Base-by-base conservation (phyloP, 768 basidiomycete genomes). In the Macrolepiota fuliginosa region DNA sequence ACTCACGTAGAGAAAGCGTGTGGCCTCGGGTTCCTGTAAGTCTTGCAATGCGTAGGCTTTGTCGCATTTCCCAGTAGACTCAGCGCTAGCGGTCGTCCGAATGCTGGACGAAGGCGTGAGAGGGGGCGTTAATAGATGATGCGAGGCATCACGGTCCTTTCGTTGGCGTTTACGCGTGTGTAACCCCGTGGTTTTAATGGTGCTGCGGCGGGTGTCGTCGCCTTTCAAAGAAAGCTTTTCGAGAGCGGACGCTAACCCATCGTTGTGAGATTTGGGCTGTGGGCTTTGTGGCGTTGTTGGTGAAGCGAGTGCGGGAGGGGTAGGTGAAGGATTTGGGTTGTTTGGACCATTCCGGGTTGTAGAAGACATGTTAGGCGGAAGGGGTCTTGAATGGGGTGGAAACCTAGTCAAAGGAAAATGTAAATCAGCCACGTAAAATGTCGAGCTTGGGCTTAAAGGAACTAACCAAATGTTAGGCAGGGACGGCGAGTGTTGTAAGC, bases 381-480 rank as follows among this genome's bases (percentile, higher is more conserved):
- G 73, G 17, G 76, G 80, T n/a, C 73, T 75, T 56, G 79, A 79
- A 70, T 76, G 79, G 39, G 78, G 77, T 25, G 81, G 79, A 68
- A 81, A 79, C 78, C 82, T 84, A 63, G 19, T 29, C 35, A 37
- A 61, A 56, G n/a, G 25, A 39, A 36, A 61, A 47, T 57, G 6
- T n/a, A 32, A 45, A 56, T 40, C 15, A 32, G 59, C 58, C 22
- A 32, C n/a, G 12, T 17, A 25, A 29, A 17, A 11, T 42, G 51
- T n/a, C 9, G 11, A n/a, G 35, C 13, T 39, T 35, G 39, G 15
- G 42, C 19, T 49, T 51, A 56, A 51, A 54, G 27, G 10, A 37
- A 70, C 78, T 61, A 52, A 87, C 87, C 86, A 83, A 64, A 90
- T 77, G 69, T 89, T 89, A 9, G 89, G 89, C 66, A 89, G 78